Conservation (phyloP, 805 yeast genomes). For the Grigorovia humatica region DNA sequence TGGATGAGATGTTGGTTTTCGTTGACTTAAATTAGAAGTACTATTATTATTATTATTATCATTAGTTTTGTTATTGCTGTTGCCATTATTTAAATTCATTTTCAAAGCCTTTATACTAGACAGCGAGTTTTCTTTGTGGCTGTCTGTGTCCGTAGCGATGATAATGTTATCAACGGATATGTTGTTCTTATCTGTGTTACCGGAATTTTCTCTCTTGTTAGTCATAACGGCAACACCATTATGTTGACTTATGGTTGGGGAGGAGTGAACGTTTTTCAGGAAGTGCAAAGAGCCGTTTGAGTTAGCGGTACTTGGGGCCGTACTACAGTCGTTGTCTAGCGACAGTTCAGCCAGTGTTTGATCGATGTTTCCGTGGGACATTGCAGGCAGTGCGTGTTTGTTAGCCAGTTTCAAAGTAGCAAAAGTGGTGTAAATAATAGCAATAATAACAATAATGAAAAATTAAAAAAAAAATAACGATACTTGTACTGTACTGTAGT, state of each 20-base stretch:
- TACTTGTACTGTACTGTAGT: too few species aligned
- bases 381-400: background rate
- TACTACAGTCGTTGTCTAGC: background rate
- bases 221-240: background rate
- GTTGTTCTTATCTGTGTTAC: background rate
- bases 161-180: background rate
- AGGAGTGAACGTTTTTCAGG: background rate
- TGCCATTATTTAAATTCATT: slow-evolving; percentile 6
- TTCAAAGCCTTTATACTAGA: slow-evolving; percentile 17
- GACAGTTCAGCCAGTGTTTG: background rate
- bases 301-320: background rate
- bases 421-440: too few species aligned
- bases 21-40: background rate
- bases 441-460: too few species aligned
- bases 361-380: background rate
- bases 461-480: too few species aligned
- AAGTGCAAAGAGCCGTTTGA: background rate
- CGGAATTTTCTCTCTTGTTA: background rate
- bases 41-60: background rate
- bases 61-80: background rate
- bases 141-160: too few species aligned
- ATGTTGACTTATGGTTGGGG: background rate
- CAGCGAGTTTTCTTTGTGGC: background rate
- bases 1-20: slow-evolving; percentile 6
- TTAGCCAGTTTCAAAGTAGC: too few species aligned